Evolutionary conservation across 2,329 filamentous ascomycete species (phyloP), one percentile per base, ranked within the genome.

Genomic region (Xylariaceae sp.): DNA sequence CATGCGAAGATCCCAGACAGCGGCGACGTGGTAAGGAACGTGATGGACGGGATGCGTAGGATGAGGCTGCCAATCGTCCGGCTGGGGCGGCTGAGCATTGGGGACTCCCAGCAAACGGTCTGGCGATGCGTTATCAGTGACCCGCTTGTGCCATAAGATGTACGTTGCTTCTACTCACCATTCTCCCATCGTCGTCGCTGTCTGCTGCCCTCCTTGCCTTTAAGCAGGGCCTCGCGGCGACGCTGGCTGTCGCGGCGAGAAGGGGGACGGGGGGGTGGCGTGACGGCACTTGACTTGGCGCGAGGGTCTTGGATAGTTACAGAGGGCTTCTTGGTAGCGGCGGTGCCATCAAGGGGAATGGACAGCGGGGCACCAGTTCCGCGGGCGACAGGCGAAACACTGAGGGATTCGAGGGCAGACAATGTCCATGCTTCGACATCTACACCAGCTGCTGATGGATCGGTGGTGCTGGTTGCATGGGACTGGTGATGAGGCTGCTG

Each of bases 121-220:
- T 94, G 61, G 42, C 19, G 41, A 16, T 4, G 19, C 12, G 41
- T 30, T 17, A 43, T 13, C 16, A 18, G 33, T 17, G 7, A 4
- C 33, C 11, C 33, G 15, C 19, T 4, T 7, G 33, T 15, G 37
- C 16, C 32, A 39, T 35, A n/a, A n/a, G n/a, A n/a, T n/a, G n/a
- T n/a, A n/a, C n/a, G n/a, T n/a, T n/a, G n/a, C 19, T 29, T 19
- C 4, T 9, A 11, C 22, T 42, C 75, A 94, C 89, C 87, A 64
- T 97, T 98, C 71, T 98, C 93, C 89, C 90, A 97, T 42, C 91
- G 78, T 55, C 91, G 83, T 37, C 91, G 76, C 56, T 91, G 83
- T 28, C 91, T 79, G 55, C 81, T 91, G 26, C 91, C 91, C 64
- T 96, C 89, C 53, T 94, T 95, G 42, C 91, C 91, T 68, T 89